These are phyloP conservation scores for Beauveria asiatica DNA, from an alignment of 2,329 filamentous ascomycete genomes.

Conservation along the genomic window DNA sequence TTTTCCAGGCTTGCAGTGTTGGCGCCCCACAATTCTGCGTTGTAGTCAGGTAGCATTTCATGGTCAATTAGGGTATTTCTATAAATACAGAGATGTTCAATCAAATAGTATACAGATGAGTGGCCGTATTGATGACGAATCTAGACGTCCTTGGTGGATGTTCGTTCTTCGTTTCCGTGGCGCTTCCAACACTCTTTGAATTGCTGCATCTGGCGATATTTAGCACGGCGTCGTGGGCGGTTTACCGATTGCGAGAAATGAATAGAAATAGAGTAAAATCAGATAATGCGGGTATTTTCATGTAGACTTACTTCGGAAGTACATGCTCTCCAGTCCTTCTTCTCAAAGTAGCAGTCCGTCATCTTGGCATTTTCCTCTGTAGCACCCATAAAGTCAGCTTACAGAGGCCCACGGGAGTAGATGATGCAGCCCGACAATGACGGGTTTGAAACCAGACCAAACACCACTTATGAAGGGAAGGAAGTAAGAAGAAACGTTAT, in stretches of 20 bases:
- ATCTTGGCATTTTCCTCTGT: slow-evolving; percentile 79
- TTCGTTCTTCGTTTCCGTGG: slow-evolving; percentile 79
- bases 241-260: background rate
- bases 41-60: background rate
- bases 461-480: background rate
- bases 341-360: slow-evolving; percentile 93
- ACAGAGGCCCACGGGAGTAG: background rate
- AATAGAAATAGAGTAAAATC: background rate
- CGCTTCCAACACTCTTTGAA: slow-evolving; percentile 89
- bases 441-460: background rate
- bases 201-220: slow-evolving; percentile 62
- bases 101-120: background rate
- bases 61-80: background rate
- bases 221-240: background rate
- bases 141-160: slow-evolving; percentile 60
- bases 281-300: background rate
- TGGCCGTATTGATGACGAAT: background rate
- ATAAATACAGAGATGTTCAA: background rate
- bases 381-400: background rate
- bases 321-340: slow-evolving; percentile 91
- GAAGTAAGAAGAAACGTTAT: background rate
- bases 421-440: background rate
- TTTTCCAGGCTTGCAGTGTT: background rate
- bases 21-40: background rate
- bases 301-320: slow-evolving; percentile 65